Evolutionary conservation across 2,329 filamentous ascomycete species (phyloP).

Genomic region (Colletotrichum higginsianum): DNA sequence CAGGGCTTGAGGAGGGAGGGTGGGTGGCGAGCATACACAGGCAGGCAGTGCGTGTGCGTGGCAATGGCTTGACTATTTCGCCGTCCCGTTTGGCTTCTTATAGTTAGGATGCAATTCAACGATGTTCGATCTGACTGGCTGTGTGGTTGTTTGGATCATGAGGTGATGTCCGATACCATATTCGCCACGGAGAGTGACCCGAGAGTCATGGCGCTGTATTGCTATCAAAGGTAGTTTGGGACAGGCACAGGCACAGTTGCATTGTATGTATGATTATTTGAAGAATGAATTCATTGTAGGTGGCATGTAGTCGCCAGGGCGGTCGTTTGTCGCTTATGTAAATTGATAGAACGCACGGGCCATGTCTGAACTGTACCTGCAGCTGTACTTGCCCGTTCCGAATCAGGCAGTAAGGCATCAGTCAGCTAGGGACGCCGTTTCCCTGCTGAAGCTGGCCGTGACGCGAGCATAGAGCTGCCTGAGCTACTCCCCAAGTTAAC

Average conservation of each 20-base stretch:
- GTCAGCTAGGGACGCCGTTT: conserved; percentile 43
- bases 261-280: background rate
- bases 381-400: conserved; percentile 20
- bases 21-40: conserved; percentile 18
- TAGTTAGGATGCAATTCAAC: conserved; percentile 9
- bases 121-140: background rate
- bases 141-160: background rate
- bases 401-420: conserved; percentile 44
- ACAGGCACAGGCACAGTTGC: background rate
- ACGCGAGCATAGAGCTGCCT: conserved; percentile 62
- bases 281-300: background rate
- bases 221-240: too few relatives aligned
- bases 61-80: conserved; percentile 1
- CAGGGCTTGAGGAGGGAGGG: conserved; percentile 8
- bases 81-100: background rate
- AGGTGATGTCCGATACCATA: background rate
- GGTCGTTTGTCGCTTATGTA: background rate
- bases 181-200: background rate
- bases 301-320: background rate
- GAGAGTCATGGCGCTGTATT: background rate
- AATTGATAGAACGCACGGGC: background rate
- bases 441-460: conserved; percentile 48
- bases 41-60: background rate
- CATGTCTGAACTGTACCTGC: conserved; percentile 34
- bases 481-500: conserved; percentile 47